These are phyloP conservation scores for Eutypella sp. DNA, from an alignment of 2,329 filamentous ascomycete genomes.

Conservation along the genomic window DNA sequence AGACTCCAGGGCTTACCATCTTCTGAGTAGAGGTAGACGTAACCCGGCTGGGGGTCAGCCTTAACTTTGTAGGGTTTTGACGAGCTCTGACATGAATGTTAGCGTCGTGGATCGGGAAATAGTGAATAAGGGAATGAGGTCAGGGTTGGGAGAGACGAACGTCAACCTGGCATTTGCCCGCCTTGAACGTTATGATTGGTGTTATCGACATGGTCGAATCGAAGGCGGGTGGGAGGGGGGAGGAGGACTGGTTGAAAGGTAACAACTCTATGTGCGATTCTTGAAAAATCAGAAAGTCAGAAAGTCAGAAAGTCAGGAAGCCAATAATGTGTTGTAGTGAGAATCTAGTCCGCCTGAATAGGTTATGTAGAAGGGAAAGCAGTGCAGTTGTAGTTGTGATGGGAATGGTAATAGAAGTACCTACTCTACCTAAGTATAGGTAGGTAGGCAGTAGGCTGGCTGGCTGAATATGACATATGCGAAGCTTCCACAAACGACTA, in stretches of 20 bases:
- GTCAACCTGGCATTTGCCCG: constrained; percentile 79
- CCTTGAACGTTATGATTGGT: constrained; percentile 94
- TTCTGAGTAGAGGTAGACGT: constrained; percentile 87
- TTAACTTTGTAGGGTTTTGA: constrained; percentile 64
- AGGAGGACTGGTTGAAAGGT: not conserved
- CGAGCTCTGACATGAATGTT: constrained; percentile 16
- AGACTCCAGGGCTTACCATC: constrained; percentile 56
- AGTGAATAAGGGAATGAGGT: too few relatives aligned
- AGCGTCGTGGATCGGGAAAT: too few relatives aligned
- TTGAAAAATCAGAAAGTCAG: too few relatives aligned
- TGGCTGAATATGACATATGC: constrained; percentile 5
- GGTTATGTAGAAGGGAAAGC: not conserved
- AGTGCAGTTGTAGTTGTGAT: too few relatives aligned
- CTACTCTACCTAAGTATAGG: too few relatives aligned
- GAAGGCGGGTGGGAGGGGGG: not conserved
- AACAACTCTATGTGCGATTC: too few relatives aligned
- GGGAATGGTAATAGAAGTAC: too few relatives aligned
- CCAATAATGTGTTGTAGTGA: not conserved
- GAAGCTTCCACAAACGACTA: too few relatives aligned
- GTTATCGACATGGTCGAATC: constrained; percentile 66
- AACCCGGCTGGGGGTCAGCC: constrained; percentile 69
- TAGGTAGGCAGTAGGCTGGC: not conserved
- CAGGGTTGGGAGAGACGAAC: constrained; percentile 57
- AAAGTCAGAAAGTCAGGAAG: constrained; percentile 8
- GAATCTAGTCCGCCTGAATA: not conserved